Percentiles rank a stretch among this genome's conserved stretches.
phyloP scores from a whole-genome alignment of 768 basidiomycete genomes.

The Naganishia vishniacii region DNA sequence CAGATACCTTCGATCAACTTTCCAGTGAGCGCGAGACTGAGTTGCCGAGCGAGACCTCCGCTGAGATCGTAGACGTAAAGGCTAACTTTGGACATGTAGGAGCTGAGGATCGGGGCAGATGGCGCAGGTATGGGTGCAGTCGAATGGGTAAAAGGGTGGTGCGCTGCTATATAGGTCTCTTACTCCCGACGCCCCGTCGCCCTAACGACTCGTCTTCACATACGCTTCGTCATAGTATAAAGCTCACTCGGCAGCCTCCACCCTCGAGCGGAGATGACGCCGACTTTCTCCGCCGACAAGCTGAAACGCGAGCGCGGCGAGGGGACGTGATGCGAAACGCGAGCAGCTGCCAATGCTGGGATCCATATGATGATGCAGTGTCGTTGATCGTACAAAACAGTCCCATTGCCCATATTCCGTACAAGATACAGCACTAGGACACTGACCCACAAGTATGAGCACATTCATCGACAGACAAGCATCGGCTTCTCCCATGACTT shows the following conservation, averaged over 20 bases:
- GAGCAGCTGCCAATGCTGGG: neutral
- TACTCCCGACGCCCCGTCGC: no score
- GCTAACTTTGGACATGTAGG: conserved; percentile 55
- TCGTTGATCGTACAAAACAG: no score
- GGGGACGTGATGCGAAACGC: neutral
- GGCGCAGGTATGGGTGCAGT: no score
- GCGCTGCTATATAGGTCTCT: no score
- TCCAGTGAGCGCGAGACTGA: conserved; percentile 76
- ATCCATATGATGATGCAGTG: no score
- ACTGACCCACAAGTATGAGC: no score
- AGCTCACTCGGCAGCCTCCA: neutral
- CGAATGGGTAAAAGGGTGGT: no score
- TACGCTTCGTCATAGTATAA: neutral
- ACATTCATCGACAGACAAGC: conserved; percentile 14
- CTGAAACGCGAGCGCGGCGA: neutral
- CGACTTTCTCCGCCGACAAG: neutral
- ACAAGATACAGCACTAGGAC: no score
- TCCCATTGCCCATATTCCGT: no score
- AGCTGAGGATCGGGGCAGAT: neutral
- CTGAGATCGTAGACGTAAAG: conserved; percentile 89
- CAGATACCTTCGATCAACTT: conserved; percentile 90
- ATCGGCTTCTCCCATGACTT: conserved; percentile 34
- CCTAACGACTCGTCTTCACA: neutral
- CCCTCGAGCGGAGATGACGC: neutral
- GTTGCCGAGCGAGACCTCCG: conserved; percentile 70